phyloP scores from a whole-genome alignment of 805 yeast species.

The Grigorovia transvaalensis region DNA sequence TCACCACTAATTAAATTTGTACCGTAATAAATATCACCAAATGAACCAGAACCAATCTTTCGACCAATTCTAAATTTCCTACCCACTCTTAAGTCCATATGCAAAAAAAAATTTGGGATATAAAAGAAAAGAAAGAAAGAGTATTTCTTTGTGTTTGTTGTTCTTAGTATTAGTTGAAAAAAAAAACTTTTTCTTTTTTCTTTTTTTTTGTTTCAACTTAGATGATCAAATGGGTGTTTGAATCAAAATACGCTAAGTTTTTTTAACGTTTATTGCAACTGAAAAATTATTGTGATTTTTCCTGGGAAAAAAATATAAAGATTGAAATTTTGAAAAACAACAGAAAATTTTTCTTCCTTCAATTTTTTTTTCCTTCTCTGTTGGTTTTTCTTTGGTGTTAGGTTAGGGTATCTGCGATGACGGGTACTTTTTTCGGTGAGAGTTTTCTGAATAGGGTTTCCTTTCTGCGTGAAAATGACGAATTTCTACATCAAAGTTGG shows the following conservation, averaged over 20 bases:
- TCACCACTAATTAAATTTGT: conserved; percentile 93
- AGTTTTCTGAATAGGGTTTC: background rate
- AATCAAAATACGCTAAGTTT: no score
- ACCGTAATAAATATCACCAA: conserved; percentile 91
- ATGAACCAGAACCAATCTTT: conserved; percentile 93
- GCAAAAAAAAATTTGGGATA: background rate
- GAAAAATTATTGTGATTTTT: no score
- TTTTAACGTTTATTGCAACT: no score
- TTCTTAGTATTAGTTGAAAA: background rate
- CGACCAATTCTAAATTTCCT: conserved; percentile 90
- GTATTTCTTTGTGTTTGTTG: background rate
- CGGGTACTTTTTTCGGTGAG: background rate
- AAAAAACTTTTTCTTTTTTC: no score
- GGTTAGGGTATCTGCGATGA: background rate
- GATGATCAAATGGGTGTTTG: no score
- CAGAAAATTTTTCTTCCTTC: no score
- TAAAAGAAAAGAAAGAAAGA: background rate
- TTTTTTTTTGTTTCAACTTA: no score
- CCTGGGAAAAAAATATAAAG: no score
- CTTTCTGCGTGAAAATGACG: background rate
- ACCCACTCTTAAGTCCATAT: conserved; percentile 76
- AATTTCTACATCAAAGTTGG: background rate
- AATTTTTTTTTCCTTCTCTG: no score
- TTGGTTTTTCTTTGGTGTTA: background rate
- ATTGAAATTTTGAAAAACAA: no score